Conservation (phyloP, 352 stramenopile species). For the Pythium plurisporium region DNA sequence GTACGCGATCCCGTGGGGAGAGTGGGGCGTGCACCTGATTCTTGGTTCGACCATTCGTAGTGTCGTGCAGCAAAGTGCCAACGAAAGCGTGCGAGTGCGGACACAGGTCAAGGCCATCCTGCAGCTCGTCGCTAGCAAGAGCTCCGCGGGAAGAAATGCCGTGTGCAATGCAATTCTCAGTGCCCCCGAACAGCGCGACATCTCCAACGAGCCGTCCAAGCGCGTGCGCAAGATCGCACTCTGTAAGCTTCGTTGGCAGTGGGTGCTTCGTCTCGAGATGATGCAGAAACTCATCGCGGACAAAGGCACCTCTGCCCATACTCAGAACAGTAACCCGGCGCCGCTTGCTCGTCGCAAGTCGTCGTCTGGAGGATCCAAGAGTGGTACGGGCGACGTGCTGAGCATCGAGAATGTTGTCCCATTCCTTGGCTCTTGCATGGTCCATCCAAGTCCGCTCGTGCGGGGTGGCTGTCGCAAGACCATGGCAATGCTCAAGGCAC, state of each 20-base stretch:
- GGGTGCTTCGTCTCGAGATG: conserved; percentile 53
- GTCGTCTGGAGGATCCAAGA: conserved; percentile 26
- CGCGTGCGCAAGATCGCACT: conserved; percentile 39
- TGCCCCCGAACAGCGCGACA: conserved; percentile 55
- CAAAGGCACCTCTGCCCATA: conserved; percentile 1
- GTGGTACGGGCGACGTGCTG: conserved; percentile 27
- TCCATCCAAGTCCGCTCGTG: conserved; percentile 49
- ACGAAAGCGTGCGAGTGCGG: conserved; percentile 58
- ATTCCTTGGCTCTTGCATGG: conserved; percentile 61
- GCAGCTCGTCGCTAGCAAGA: conserved; percentile 39
- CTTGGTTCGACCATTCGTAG: conserved; percentile 70
- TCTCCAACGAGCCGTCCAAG: conserved; percentile 27
- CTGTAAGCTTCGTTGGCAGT: conserved; percentile 59
- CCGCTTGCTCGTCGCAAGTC: conserved; percentile 28
- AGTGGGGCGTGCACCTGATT: conserved; percentile 78
- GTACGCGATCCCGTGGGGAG: conserved; percentile 68
- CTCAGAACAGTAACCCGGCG: background rate
- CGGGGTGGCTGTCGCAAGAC: conserved; percentile 38
- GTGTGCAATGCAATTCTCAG: conserved; percentile 73
- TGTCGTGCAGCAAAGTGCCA: conserved; percentile 66
- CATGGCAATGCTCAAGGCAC: conserved; percentile 34
- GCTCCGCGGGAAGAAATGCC: conserved; percentile 45
- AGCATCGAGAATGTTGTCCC: conserved; percentile 65
- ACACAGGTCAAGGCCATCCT: conserved; percentile 44
- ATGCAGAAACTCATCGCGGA: conserved; percentile 43